Evolutionary conservation across 352 stramenopile genomes (phyloP), one percentile per base, ranked within the genome.

Genomic region (Globisporangium splendens): DNA sequence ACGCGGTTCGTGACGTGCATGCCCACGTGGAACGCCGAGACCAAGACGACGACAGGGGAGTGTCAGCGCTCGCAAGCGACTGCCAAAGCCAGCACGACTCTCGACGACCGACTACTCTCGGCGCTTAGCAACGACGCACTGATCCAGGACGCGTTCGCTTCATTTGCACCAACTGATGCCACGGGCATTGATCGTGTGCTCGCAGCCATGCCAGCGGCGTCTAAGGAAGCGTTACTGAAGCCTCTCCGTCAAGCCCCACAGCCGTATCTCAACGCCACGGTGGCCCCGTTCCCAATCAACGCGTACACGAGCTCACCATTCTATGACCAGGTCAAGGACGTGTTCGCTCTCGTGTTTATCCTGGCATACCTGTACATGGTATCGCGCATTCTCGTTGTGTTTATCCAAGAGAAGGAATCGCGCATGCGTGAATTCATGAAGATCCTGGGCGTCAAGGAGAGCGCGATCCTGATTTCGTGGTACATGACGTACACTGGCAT

Each of bases 321-420:
- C 51, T 96, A 91, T 61, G 72, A 84, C 44, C 57, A 74, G 41
- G 75, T 95, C 21, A 68, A 74, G 38, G 69, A 82, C 42, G 72
- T 94, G 8, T 95, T 96, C 47, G 69, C 83, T 1, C 76, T 98
- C 43, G 81, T 98, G n/a, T 97, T 97, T 63, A 85, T 97, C 53
- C 66, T 98, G 22, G 79, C 89, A 21, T 98, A 96, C 53, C 51
- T 98, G 58, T 97, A 96, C 69, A 88, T 77, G 6, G 79, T 96
- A n/a, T 96, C 89, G 5, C 71, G 83, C 0, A 75, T 97, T 42
- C 66, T 98, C 13, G 81, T 93, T 1, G 73, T 81, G 3, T 75
- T 98, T 31, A 97, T 98, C 15, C 72, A 85, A 43, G 94, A 98
- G 62, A 98, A 98, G 57, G 94, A 98, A 67, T 73, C 77, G 2